Percentiles rank a stretch among this genome's conserved stretches.
Conservation (phyloP, 768 basidiomycete genomes). For the Suillus tomentosus region DNA sequence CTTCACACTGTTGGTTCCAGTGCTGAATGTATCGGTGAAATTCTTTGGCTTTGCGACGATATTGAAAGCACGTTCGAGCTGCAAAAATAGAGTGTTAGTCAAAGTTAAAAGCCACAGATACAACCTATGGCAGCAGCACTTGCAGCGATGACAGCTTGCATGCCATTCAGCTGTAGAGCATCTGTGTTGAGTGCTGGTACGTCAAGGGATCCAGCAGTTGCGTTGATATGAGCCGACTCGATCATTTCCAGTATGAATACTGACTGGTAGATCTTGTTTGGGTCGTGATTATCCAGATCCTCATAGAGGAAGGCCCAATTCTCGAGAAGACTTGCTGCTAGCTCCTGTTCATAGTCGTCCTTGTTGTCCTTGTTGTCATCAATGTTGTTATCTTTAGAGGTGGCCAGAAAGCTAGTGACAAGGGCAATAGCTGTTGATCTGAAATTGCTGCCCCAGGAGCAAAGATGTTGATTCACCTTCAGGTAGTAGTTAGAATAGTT, state of each 20-base stretch:
- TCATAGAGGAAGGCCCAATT: conserved; percentile 11
- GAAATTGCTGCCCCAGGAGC: conserved; percentile 14
- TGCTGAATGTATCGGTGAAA: not conserved
- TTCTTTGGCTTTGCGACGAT: not conserved
- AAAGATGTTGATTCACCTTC: not conserved
- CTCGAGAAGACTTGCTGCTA: not conserved
- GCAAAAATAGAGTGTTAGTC: conserved; percentile 1
- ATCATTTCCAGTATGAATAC: conserved; percentile 14
- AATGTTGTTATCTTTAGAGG: not conserved
- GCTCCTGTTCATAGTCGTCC: too few relatives aligned
- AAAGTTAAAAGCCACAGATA: not conserved
- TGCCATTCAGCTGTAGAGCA: not conserved
- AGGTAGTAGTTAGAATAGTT: too few relatives aligned
- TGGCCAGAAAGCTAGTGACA: conserved; percentile 3
- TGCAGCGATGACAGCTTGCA: conserved; percentile 9
- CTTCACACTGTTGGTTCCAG: not conserved
- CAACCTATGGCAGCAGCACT: conserved; percentile 10
- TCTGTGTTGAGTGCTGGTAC: conserved; percentile 2
- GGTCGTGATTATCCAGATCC: not conserved
- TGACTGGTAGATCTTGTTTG: not conserved
- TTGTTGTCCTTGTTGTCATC: not conserved
- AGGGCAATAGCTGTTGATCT: conserved; percentile 11
- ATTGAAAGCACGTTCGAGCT: conserved; percentile 11
- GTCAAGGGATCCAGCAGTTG: conserved; percentile 1
- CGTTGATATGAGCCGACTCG: conserved; percentile 6